These are phyloP conservation scores for Bipolaris cookei DNA, from an alignment of 2,329 filamentous ascomycete genomes.

Conservation along the genomic window DNA sequence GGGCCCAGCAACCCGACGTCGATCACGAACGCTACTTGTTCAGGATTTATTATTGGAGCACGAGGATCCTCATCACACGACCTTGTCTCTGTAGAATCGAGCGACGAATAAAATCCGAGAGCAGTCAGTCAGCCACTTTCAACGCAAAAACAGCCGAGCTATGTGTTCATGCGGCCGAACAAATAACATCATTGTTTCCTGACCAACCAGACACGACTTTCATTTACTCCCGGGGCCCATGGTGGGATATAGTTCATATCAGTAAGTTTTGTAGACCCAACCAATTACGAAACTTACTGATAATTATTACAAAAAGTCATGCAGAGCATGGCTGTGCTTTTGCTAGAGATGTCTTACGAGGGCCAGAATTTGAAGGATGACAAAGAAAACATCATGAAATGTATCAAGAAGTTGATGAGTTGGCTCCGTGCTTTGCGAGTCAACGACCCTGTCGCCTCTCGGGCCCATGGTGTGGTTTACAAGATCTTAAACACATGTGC, in stretches of 20 bases:
- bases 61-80: conserved; percentile 47
- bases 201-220: conserved; percentile 32
- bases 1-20: conserved; percentile 10
- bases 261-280: conserved; percentile 16
- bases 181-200: conserved; percentile 44
- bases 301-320: conserved; percentile 31
- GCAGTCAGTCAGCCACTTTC: conserved; percentile 38
- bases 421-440: conserved; percentile 44
- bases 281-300: neutral
- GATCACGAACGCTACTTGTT: conserved; percentile 28
- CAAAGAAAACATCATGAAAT: conserved; percentile 31
- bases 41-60: conserved; percentile 43
- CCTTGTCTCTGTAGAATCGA: conserved; percentile 50
- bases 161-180: conserved; percentile 46
- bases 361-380: conserved; percentile 35
- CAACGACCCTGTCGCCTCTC: conserved; percentile 37
- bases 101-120: conserved; percentile 37
- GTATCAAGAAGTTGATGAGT: conserved; percentile 43
- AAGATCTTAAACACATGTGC: conserved; percentile 25
- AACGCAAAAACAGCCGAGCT: conserved; percentile 40
- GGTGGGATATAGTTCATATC: conserved; percentile 52
- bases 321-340: conserved; percentile 48
- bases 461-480: conserved; percentile 34
- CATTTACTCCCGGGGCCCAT: conserved; percentile 44
- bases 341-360: conserved; percentile 47